Evolutionary conservation across 2,329 filamentous ascomycete species (phyloP).

Genomic region (Penicillium sp.): DNA sequence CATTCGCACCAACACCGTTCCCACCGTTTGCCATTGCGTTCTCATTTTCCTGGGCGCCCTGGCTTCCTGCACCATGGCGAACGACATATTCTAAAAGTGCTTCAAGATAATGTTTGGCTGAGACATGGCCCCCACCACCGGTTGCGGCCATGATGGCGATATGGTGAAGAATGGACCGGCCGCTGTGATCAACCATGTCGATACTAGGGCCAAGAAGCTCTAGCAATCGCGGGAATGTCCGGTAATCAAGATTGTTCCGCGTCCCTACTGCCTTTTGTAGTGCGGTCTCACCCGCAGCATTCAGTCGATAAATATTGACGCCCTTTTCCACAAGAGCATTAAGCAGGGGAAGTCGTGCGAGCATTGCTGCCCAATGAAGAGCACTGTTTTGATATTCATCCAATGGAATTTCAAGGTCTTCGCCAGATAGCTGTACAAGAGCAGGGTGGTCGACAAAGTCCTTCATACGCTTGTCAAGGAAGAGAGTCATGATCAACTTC

Average conservation of each 20-base stretch:
- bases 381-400: slow-evolving; percentile 82
- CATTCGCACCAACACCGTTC: slow-evolving; percentile 50
- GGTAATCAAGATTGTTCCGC: slow-evolving; percentile 89
- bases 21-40: slow-evolving; percentile 42
- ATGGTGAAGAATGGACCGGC: slow-evolving; percentile 88
- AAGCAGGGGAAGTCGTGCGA: slow-evolving; percentile 79
- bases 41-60: slow-evolving; percentile 1
- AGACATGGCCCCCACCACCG: slow-evolving; percentile 80
- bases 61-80: slow-evolving; percentile 57
- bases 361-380: slow-evolving; percentile 91
- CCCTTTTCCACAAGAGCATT: slow-evolving; percentile 77
- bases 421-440: slow-evolving; percentile 67
- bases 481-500: slow-evolving; percentile 74
- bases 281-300: slow-evolving; percentile 84
- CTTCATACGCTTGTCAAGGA: slow-evolving; percentile 67
- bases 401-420: slow-evolving; percentile 88
- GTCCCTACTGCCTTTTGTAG: slow-evolving; percentile 89
- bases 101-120: slow-evolving; percentile 90
- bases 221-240: slow-evolving; percentile 83
- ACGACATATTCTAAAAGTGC: slow-evolving; percentile 92
- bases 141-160: slow-evolving; percentile 95
- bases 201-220: slow-evolving; percentile 87
- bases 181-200: slow-evolving; percentile 82
- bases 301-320: slow-evolving; percentile 82
- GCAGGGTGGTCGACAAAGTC: slow-evolving; percentile 73